Conservation (phyloP, 2,329 filamentous ascomycete species). For the Sarocladiaceae sp. region DNA sequence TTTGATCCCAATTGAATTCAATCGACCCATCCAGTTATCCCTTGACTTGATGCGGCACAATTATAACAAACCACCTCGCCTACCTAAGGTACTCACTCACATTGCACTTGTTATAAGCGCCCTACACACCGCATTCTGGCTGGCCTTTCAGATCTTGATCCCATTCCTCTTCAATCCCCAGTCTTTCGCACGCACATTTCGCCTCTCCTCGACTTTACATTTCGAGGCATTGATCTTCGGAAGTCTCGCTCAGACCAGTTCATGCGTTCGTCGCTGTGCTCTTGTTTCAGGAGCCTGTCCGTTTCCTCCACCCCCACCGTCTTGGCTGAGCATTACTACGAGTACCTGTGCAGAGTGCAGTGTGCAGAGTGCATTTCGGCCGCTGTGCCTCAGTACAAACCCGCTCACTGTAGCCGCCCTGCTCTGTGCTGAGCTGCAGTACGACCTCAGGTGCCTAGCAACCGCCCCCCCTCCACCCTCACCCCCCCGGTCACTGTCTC, state of each 20-base stretch:
- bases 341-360: no score
- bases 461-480: slow-evolving; percentile 2
- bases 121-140: no score
- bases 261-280: not conserved
- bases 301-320: slow-evolving; percentile 8
- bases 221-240: not conserved
- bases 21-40: no score
- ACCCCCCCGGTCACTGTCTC: not conserved
- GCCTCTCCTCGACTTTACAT: not conserved
- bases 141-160: no score
- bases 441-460: slow-evolving; percentile 7
- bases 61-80: no score
- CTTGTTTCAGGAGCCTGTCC: slow-evolving; percentile 8
- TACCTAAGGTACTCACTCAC: no score
- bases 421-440: slow-evolving; percentile 3
- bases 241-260: not conserved
- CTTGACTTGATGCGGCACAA: no score
- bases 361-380: not conserved
- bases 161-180: no score
- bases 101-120: no score
- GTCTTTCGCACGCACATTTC: not conserved
- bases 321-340: no score
- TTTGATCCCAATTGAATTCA: no score
- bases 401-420: slow-evolving; percentile 2
- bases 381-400: no score